These are phyloP conservation scores for Globisporangium polare DNA, from an alignment of 352 stramenopile species.

Conservation along the genomic window DNA sequence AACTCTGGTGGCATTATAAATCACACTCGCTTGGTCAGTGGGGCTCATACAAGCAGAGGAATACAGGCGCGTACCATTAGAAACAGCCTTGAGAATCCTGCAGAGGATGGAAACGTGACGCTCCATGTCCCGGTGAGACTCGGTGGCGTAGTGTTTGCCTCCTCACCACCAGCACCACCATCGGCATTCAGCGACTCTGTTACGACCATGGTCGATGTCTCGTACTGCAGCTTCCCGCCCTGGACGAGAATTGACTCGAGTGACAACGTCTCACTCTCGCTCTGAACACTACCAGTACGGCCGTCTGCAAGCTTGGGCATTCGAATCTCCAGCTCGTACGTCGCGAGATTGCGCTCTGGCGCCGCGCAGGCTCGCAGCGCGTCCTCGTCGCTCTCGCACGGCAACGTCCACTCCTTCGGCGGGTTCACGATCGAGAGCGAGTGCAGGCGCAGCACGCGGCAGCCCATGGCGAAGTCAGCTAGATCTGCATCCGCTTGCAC, in stretches of 20 bases:
- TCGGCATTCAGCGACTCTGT: neutral
- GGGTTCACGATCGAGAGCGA: constrained; percentile 30
- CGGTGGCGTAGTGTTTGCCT: neutral
- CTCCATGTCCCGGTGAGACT: constrained; percentile 39
- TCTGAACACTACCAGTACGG: neutral
- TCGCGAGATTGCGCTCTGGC: constrained; percentile 33
- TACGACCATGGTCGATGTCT: constrained; percentile 8
- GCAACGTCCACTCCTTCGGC: constrained; percentile 43
- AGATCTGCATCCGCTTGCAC: constrained; percentile 49
- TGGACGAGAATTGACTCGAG: constrained; percentile 19
- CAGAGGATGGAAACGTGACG: constrained; percentile 32
- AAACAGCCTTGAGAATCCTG: constrained; percentile 29
- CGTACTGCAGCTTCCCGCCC: constrained; percentile 47
- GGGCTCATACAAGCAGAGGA: neutral
- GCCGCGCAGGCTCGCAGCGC: constrained; percentile 32
- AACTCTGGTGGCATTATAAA: constrained; percentile 18
- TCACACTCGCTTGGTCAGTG: neutral
- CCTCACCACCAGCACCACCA: neutral
- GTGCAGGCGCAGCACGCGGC: constrained; percentile 38
- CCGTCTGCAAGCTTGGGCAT: constrained; percentile 24
- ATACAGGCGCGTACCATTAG: constrained; percentile 32
- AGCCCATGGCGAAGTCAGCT: constrained; percentile 38
- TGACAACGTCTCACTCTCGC: neutral
- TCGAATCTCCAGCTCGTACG: constrained; percentile 50
- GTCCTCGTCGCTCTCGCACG: constrained; percentile 44